Percentiles rank a stretch among this genome's conserved stretches.
Conservation (phyloP, 805 yeast species). For the Spathaspora boniae region DNA sequence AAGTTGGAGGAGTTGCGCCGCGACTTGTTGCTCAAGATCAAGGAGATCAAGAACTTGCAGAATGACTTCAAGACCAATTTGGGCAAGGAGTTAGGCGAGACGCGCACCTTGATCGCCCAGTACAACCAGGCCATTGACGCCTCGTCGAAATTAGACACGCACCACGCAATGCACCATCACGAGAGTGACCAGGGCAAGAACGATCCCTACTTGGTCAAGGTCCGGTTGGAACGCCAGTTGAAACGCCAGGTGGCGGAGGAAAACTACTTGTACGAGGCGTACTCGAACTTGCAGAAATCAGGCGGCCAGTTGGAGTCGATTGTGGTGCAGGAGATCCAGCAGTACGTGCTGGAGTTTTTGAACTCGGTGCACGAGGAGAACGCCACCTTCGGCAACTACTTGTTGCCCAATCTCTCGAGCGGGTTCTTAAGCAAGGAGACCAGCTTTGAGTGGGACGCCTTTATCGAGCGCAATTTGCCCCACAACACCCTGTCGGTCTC, state of each 20-base stretch:
- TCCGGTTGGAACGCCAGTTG: conserved; percentile 70
- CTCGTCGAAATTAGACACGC: conserved; percentile 43
- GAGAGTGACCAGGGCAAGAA: conserved; percentile 42
- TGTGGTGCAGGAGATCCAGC: conserved; percentile 82
- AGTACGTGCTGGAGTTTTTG: conserved; percentile 70
- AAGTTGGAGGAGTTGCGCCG: conserved; percentile 55
- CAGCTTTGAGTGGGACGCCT: conserved; percentile 84
- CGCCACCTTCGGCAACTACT: conserved; percentile 60
- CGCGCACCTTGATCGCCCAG: conserved; percentile 37
- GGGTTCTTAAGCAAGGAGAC: conserved; percentile 73
- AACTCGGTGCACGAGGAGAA: conserved; percentile 70
- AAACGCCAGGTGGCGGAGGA: conserved; percentile 79
- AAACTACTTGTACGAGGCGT: conserved; percentile 84
- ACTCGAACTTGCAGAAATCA: conserved; percentile 76
- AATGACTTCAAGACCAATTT: conserved; percentile 83
- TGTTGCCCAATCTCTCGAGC: conserved; percentile 55
- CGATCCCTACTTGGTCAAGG: conserved; percentile 81
- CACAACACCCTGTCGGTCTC: conserved; percentile 20
- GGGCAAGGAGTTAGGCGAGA: conserved; percentile 49
- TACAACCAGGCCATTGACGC: conserved; percentile 64
- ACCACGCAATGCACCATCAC: conserved; percentile 10
- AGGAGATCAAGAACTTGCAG: conserved; percentile 77
- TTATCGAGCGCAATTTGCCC: conserved; percentile 62
- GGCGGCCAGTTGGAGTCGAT: conserved; percentile 85
- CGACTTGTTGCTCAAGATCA: conserved; percentile 79